These are phyloP conservation scores for Trichoderma sp. DNA, from an alignment of 2,329 filamentous ascomycete species.

Conservation along the genomic window DNA sequence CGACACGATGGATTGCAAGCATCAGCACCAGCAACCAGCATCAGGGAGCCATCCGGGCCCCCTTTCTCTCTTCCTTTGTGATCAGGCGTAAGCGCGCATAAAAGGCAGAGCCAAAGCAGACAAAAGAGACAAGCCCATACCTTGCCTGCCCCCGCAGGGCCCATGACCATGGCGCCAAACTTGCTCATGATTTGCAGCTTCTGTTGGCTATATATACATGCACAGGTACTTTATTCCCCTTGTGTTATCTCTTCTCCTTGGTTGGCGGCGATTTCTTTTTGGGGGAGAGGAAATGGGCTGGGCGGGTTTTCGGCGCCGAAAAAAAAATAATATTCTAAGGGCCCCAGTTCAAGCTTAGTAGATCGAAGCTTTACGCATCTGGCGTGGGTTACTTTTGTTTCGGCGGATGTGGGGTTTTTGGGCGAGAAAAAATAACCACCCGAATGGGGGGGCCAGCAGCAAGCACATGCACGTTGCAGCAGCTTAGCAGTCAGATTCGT, in stretches of 20 bases:
- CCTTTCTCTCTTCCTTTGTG: background rate
- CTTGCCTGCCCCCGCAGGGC: slow-evolving; percentile 93
- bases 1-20: background rate
- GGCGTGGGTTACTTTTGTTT: background rate
- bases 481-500: slow-evolving; percentile 4
- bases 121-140: slow-evolving; percentile 41
- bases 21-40: background rate
- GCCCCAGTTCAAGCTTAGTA: background rate
- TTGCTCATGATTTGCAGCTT: slow-evolving; percentile 68
- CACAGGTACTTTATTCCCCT: background rate
- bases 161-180: slow-evolving; percentile 93
- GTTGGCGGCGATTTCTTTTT: background rate
- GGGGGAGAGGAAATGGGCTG: background rate
- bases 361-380: background rate
- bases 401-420: background rate
- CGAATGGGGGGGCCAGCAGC: background rate
- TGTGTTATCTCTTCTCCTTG: background rate
- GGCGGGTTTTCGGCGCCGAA: background rate
- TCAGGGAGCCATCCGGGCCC: background rate
- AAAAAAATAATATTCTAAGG: background rate
- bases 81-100: slow-evolving; percentile 11
- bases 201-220: background rate
- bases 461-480: slow-evolving; percentile 8
- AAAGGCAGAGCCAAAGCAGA: background rate
- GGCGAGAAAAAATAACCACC: background rate